phyloP scores from a whole-genome alignment of 169 alveolate species.

The Eimeria brunetti region DNA sequence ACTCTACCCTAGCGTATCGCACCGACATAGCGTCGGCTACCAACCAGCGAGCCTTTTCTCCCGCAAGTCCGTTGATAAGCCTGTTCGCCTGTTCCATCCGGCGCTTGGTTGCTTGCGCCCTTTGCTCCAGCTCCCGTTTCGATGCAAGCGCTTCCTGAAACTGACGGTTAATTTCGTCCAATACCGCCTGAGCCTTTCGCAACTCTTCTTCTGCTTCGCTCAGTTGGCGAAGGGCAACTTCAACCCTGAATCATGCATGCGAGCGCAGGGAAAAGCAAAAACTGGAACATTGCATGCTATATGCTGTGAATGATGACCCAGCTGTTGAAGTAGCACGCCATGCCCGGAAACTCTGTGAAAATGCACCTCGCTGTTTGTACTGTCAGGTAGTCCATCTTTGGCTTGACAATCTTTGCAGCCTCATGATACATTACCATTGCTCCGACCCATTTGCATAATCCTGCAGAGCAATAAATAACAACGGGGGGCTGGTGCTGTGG shows the following conservation, averaged over 20 bases:
- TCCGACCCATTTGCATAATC: conserved; percentile 95
- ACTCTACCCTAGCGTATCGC: neutral
- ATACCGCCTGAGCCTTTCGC: conserved; percentile 90
- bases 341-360: neutral
- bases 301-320: neutral
- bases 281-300: neutral
- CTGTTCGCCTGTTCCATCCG: conserved; percentile 96
- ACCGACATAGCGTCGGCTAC: neutral
- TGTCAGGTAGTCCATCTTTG: conserved; percentile 95
- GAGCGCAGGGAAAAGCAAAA: neutral
- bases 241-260: conserved; percentile 90
- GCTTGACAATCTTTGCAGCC: conserved; percentile 97
- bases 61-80: conserved; percentile 95
- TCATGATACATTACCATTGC: conserved; percentile 96
- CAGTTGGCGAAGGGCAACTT: conserved; percentile 93
- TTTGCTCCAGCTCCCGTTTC: conserved; percentile 94
- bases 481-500: neutral
- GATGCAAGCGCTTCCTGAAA: conserved; percentile 93
- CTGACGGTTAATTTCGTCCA: conserved; percentile 92
- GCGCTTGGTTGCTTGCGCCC: conserved; percentile 93
- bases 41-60: conserved; percentile 95
- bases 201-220: conserved; percentile 94
- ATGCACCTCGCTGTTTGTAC: conserved; percentile 89
- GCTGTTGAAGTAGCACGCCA: neutral
- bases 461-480: conserved; percentile 69